Base-by-base conservation (phyloP, 192 early-diverging fungal genomes). In the Mortierella claussenii region DNA sequence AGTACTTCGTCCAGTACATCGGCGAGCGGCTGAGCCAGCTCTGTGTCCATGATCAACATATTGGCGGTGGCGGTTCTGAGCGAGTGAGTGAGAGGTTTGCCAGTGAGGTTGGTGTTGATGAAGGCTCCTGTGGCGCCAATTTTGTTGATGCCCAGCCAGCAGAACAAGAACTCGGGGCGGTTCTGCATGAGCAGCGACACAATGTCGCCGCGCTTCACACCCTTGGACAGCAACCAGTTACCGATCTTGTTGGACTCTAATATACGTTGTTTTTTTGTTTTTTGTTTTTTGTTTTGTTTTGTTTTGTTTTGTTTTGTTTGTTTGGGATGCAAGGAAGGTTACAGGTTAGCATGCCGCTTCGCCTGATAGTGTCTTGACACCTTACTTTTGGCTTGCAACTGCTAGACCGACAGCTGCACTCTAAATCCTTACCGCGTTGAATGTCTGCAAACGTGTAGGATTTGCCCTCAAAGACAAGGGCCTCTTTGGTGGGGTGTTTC, bases 141-240 rank as follows among this genome's bases (percentile, higher is more conserved):
- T 64, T 91, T 90, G 37, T 73, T 69, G 28, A 88, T 63, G 1
- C 81, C 90, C n/a, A 91, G 80, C 65, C 81, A 82, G 7, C 63
- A 53, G 50, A 86, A 70, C 50, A 90, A 55, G 68, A 90, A 90
- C 46, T 85, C 84, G 24, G 87, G 83, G 27, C 80, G 74, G 55
- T 91, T 91, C 42, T 87, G 86, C 80, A 91, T 74, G 49, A 82
- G 81, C 4, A 91, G 68, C 11, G 85, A 80, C n/a, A 90, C 86
- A 65, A 82, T 68, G 21, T 86, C 81, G n/a, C 73, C 73, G 30
- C 73, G 64, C 65, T 76, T 76, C 36, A 76, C 64, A 26, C 73
- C 73, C 52, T 67, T 66, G 36, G 64, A 61, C 65, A 76, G 30
- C 0, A 76, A 49, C 73, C 73, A 76, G 31, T 76, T 60, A 13